Evolutionary conservation across 306 rosid genomes (phyloP).

Genomic region (Cyamopsis tetragonoloba): DNA sequence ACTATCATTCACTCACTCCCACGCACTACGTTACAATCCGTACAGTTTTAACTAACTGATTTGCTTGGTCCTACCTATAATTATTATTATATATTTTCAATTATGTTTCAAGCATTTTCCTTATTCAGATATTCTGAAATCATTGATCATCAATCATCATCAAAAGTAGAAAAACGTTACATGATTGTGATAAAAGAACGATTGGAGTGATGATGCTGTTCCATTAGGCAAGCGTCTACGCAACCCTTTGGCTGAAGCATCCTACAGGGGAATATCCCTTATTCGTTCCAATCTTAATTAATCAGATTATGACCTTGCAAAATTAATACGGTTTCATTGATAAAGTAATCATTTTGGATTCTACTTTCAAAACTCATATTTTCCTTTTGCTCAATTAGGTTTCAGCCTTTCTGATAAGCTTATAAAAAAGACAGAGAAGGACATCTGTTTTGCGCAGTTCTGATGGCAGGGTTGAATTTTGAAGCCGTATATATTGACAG

Average conservation of each 20-base stretch:
- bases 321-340: too few species aligned
- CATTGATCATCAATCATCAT: slow-evolving; percentile 15
- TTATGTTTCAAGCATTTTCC: background rate
- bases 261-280: slow-evolving; percentile 27
- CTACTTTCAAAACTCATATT: background rate
- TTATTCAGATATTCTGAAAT: background rate
- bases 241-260: slow-evolving; percentile 16
- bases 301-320: too few species aligned
- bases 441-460: slow-evolving; percentile 27
- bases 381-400: slow-evolving; percentile 31
- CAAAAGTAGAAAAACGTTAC: too few species aligned
- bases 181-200: slow-evolving; percentile 1
- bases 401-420: slow-evolving; percentile 19
- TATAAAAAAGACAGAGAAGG: slow-evolving; percentile 19
- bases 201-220: background rate
- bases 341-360: slow-evolving; percentile 12
- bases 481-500: slow-evolving; percentile 34
- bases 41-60: background rate
- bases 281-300: slow-evolving; percentile 3
- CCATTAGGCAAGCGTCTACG: slow-evolving; percentile 11
- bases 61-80: slow-evolving; percentile 6
- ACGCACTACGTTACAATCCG: background rate
- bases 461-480: slow-evolving; percentile 51
- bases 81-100: background rate
- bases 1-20: too few species aligned